Percentiles rank a stretch among this genome's conserved stretches.
Conservation (phyloP, 139 green algal species). For the Micractinium sp. region DNA sequence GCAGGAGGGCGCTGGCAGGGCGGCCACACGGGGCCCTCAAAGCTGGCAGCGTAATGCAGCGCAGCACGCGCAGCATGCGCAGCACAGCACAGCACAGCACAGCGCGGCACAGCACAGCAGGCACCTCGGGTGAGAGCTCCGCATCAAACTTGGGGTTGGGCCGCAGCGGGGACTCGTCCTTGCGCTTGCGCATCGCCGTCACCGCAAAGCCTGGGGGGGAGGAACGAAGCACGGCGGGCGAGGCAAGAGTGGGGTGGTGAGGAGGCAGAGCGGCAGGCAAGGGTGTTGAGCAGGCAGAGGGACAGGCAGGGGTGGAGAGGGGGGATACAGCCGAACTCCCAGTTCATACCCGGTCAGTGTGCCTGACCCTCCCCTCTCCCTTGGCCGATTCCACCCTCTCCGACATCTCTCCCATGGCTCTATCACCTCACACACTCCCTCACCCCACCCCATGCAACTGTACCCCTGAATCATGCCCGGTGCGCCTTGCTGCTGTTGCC, state of each 20-base stretch:
- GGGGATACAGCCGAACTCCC: too few species aligned
- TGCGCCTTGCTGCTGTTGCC: too few species aligned
- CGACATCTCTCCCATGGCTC: too few species aligned
- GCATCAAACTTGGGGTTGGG: slow-evolving; percentile 38
- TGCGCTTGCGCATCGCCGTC: slow-evolving; percentile 37
- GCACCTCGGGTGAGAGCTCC: slow-evolving; percentile 10
- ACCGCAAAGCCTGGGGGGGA: slow-evolving; percentile 28
- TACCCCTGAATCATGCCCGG: too few species aligned
- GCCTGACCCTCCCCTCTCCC: neutral
- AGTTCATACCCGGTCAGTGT: too few species aligned
- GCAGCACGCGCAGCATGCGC: neutral
- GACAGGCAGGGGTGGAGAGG: too few species aligned
- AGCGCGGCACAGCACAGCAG: neutral
- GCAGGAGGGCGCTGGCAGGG: neutral
- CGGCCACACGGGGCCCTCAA: neutral
- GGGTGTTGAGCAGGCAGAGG: neutral
- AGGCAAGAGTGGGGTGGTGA: neutral
- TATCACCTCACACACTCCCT: too few species aligned
- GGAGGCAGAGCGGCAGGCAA: neutral
- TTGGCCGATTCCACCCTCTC: too few species aligned
- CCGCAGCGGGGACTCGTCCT: slow-evolving; percentile 26
- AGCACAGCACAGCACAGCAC: neutral
- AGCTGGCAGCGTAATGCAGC: neutral
- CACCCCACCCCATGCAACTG: too few species aligned
- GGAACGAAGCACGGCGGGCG: neutral